Evolutionary conservation across 345 rosid genomes (phyloP).

Genomic region (Aquilaria yunnanensis): DNA sequence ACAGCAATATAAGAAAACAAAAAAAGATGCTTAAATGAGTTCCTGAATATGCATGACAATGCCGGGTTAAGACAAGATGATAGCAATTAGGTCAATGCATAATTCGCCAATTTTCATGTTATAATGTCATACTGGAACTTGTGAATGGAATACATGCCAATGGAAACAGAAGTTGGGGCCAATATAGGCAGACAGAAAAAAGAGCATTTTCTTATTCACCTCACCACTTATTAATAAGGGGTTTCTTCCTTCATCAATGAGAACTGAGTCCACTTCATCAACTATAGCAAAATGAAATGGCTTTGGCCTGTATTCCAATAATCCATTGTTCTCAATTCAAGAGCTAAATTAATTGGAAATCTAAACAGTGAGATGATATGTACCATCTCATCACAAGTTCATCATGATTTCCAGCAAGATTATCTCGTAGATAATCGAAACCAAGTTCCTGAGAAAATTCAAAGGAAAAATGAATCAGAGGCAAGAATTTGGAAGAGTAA

Average conservation of each 20-base stretch:
- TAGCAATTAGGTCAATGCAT: no score
- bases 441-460: slow-evolving; percentile 77
- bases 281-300: slow-evolving; percentile 96
- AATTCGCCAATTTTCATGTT: no score
- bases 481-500: slow-evolving; percentile 1
- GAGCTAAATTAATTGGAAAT: slow-evolving; percentile 3
- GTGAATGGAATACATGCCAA: not conserved
- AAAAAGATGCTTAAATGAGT: not conserved
- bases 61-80: no score
- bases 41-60: slow-evolving; percentile 3
- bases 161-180: not conserved
- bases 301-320: slow-evolving; percentile 65
- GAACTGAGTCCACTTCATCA: slow-evolving; percentile 98
- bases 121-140: no score
- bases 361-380: slow-evolving; percentile 15
- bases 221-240: slow-evolving; percentile 94
- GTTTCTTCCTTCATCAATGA: slow-evolving; percentile 97
- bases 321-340: slow-evolving; percentile 12
- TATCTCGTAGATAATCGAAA: slow-evolving; percentile 96
- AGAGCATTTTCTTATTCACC: slow-evolving; percentile 38
- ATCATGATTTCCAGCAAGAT: slow-evolving; percentile 69
- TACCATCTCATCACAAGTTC: slow-evolving; percentile 99
- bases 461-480: slow-evolving; percentile 15
- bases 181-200: not conserved
- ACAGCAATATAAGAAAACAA: not conserved